Percentiles rank a stretch among this genome's conserved stretches.
Evolutionary conservation across 2,329 filamentous ascomycete genomes (phyloP).

Genomic region (Hymenoscyphus fraxineus): DNA sequence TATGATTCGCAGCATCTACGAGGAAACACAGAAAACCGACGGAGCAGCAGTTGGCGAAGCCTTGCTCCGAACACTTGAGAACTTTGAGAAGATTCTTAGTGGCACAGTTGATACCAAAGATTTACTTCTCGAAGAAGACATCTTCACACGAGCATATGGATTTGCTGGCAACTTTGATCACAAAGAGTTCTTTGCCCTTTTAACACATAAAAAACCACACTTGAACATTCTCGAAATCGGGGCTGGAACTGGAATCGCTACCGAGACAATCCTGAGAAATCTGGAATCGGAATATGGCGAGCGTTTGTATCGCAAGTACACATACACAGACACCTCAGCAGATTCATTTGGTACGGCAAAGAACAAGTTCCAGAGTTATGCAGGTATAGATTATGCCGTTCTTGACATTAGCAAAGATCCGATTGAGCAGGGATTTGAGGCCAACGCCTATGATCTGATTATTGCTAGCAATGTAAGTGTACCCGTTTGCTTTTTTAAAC

Average conservation of each 20-base stretch:
- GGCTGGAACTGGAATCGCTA: conserved; percentile 24
- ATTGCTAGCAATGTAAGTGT: conserved; percentile 21
- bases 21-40: not conserved
- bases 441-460: conserved; percentile 27
- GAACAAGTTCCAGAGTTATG: conserved; percentile 16
- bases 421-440: conserved; percentile 35
- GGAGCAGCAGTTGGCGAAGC: not conserved
- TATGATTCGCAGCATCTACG: not conserved
- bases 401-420: conserved; percentile 37
- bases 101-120: conserved; percentile 15
- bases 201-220: conserved; percentile 16
- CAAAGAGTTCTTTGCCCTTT: conserved; percentile 12
- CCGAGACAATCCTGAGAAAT: conserved; percentile 16
- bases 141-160: conserved; percentile 16
- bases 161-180: not conserved
- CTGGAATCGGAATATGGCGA: conserved; percentile 15
- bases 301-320: conserved; percentile 18
- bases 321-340: conserved; percentile 27
- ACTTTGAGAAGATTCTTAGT: conserved; percentile 15
- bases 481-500: not conserved
- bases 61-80: conserved; percentile 22
- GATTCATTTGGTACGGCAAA: conserved; percentile 36
- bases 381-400: conserved; percentile 33
- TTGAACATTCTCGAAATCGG: conserved; percentile 25
- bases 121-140: conserved; percentile 18